Conservation (phyloP, 2,329 filamentous ascomycete genomes). For the Aspergillus pseudoterreus region DNA sequence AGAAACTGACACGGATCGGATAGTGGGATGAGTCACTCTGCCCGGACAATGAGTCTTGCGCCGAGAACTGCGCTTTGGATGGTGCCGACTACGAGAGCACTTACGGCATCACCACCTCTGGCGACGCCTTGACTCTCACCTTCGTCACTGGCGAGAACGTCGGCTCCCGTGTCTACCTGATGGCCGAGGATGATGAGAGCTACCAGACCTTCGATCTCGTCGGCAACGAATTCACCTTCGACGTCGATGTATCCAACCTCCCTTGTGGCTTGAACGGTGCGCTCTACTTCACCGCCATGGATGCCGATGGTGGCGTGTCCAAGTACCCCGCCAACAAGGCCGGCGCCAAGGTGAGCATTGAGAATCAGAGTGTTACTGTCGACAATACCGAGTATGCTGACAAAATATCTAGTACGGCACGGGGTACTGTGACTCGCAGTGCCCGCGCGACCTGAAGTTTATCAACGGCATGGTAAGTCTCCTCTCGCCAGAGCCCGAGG, state of each 20-base stretch:
- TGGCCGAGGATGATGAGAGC: constrained; percentile 53
- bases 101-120: constrained; percentile 51
- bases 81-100: constrained; percentile 52
- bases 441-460: constrained; percentile 46
- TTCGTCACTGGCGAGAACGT: constrained; percentile 44
- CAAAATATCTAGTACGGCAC: constrained; percentile 46
- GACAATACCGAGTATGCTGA: too few relatives aligned
- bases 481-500: background rate
- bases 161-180: constrained; percentile 59
- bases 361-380: too few relatives aligned
- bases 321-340: constrained; percentile 51
- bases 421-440: constrained; percentile 62
- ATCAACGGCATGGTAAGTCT: constrained; percentile 34
- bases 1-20: background rate
- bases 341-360: constrained; percentile 43
- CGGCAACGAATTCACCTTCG: constrained; percentile 67
- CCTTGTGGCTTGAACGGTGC: constrained; percentile 70
- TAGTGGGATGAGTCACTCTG: constrained; percentile 47
- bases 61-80: constrained; percentile 54
- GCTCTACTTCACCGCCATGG: constrained; percentile 61
- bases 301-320: constrained; percentile 55
- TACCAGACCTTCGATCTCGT: constrained; percentile 64
- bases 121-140: constrained; percentile 46
- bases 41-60: constrained; percentile 48
- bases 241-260: constrained; percentile 65